Conservation (phyloP, 129 eudicot species). For the Helianthus annuus region DNA sequence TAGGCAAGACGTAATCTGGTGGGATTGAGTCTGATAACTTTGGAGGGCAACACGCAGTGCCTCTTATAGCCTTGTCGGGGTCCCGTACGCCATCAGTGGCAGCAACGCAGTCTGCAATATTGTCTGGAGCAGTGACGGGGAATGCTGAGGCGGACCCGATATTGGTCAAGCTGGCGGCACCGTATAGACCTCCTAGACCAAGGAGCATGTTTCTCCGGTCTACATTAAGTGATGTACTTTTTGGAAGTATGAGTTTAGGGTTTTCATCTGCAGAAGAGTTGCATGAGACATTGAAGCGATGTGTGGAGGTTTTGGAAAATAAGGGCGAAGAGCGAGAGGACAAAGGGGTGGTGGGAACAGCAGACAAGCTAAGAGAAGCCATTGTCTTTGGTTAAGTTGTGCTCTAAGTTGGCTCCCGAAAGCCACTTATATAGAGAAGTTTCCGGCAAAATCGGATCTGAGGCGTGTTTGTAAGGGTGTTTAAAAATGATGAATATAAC, state of each 20-base stretch:
- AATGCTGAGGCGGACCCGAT: slow-evolving; percentile 2
- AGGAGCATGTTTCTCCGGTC: slow-evolving; percentile 26
- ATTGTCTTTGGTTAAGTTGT: not conserved
- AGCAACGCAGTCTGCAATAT: slow-evolving; percentile 4
- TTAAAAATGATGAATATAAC: too few species aligned
- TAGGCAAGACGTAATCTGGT: slow-evolving; percentile 13
- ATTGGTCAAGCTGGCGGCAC: slow-evolving; percentile 14
- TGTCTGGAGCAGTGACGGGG: slow-evolving; percentile 17
- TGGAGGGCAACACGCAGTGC: slow-evolving; percentile 35
- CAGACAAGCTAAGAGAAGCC: slow-evolving; percentile 20
- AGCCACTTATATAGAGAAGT: not conserved
- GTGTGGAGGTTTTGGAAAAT: slow-evolving; percentile 16
- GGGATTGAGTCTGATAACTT: not conserved
- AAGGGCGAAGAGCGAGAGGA: not conserved
- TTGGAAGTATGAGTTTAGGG: slow-evolving; percentile 3
- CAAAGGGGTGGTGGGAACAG: not conserved
- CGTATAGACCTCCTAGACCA: slow-evolving; percentile 24
- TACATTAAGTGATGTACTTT: not conserved
- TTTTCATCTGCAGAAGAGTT: not conserved
- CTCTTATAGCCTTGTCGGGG: slow-evolving; percentile 10
- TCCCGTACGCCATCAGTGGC: too few species aligned
- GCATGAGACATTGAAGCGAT: slow-evolving; percentile 21
- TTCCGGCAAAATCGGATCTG: not conserved
- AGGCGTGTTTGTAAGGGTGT: not conserved
- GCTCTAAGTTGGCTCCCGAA: not conserved